Evolutionary conservation across 2,329 filamentous ascomycete genomes (phyloP).

Genomic region (Gliomastix tumulicola): DNA sequence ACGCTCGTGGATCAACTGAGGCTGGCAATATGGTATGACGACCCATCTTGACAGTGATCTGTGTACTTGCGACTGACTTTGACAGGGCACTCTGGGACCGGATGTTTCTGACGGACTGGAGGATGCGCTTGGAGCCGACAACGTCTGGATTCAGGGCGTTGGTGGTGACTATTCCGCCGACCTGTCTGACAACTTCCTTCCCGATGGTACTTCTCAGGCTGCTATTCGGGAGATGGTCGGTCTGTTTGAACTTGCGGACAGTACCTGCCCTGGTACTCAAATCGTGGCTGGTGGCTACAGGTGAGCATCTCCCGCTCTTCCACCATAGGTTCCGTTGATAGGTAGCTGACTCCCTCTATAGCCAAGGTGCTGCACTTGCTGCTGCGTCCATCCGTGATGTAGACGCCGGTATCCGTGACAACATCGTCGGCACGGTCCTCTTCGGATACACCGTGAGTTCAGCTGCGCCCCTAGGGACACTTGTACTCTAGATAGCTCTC

Average conservation of each 20-base stretch:
- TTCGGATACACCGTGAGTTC: conserved; percentile 36
- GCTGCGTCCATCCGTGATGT: conserved; percentile 26
- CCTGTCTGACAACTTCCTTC: conserved; percentile 25
- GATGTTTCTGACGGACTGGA: conserved; percentile 18
- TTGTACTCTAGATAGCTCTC: too few species aligned
- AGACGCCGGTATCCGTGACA: conserved; percentile 15
- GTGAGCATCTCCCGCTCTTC: conserved; percentile 5
- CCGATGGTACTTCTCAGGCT: conserved; percentile 23
- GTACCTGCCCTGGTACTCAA: conserved; percentile 34
- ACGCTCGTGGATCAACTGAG: conserved; percentile 28
- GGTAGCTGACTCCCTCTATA: conserved; percentile 3
- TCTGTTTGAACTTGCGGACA: conserved; percentile 28
- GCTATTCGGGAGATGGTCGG: conserved; percentile 31
- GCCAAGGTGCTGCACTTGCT: conserved; percentile 36
- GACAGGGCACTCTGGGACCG: too few species aligned
- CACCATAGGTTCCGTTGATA: not conserved
- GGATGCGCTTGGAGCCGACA: conserved; percentile 10
- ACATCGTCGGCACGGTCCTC: conserved; percentile 27
- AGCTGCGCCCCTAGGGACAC: too few species aligned
- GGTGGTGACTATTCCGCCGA: conserved; percentile 28
- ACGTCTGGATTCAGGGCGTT: conserved; percentile 36
- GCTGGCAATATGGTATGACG: conserved; percentile 27
- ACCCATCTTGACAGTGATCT: too few species aligned
- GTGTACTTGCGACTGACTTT: too few species aligned
- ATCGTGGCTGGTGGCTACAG: conserved; percentile 33